phyloP scores from a whole-genome alignment of 441 rosid species.

The Aquilaria agallochum region DNA sequence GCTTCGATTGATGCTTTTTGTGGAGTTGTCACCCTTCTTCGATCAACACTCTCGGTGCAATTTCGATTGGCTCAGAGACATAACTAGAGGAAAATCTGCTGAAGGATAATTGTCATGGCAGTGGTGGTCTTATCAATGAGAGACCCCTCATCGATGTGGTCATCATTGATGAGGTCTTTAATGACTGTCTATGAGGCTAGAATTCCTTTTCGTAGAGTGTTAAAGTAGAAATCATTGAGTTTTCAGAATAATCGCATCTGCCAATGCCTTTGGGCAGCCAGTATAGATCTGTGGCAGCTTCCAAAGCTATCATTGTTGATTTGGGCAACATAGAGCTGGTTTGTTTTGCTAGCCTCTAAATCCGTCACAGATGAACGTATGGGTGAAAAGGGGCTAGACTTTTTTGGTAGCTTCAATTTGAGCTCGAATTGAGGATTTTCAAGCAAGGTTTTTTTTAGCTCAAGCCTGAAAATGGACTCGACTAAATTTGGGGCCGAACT shows the following conservation, averaged over 20 bases:
- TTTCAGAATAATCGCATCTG: slow-evolving; percentile 67
- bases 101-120: slow-evolving; percentile 84
- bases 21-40: no score
- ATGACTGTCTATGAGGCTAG: slow-evolving; percentile 52
- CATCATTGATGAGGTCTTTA: slow-evolving; percentile 69
- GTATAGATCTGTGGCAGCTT: slow-evolving; percentile 76
- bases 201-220: slow-evolving; percentile 54
- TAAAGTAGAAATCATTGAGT: slow-evolving; percentile 85
- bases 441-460: no score
- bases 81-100: slow-evolving; percentile 27
- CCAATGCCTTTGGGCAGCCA: slow-evolving; percentile 66
- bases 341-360: no score
- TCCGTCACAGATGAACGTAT: no score
- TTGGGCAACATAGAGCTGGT: slow-evolving; percentile 55
- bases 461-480: no score
- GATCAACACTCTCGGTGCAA: no score
- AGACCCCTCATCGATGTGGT: slow-evolving; percentile 72
- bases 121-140: slow-evolving; percentile 89
- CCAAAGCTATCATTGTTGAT: slow-evolving; percentile 98
- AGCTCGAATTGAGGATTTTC: no score
- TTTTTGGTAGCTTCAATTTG: no score
- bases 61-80: no score
- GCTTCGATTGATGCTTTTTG: no score
- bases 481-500: no score
- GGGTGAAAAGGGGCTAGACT: no score